Evolutionary conservation across 2,329 filamentous ascomycete species (phyloP), one percentile per base, ranked within the genome.

Genomic region (Ophiostoma populinum): DNA sequence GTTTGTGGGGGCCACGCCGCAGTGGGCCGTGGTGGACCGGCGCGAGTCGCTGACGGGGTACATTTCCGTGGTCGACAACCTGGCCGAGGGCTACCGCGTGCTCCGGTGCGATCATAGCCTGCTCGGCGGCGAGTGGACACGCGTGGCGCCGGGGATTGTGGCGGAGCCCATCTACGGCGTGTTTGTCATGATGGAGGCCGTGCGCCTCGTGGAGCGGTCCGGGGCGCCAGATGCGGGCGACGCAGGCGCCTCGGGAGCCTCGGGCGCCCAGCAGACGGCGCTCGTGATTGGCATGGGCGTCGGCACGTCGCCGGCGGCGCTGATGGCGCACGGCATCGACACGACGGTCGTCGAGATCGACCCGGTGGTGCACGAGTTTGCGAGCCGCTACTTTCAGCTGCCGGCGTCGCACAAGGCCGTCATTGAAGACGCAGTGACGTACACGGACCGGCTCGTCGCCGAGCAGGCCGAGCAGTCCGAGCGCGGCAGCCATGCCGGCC

Each of bases 311-410:
- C 87, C 87, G 0, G 78, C 81, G 26, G 85, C 87, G 6, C 58
- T 98, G 11, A 79, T 94, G 38, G 66, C 72, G 5, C 90, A 94
- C 47, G 83, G 85, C 4, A 81, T 98, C 49, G 70, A 86, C 47
- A 95, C 87, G 1, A 95, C 87, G 0, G 78, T 94, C 41, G 79
- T 98, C 12, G 90, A 98, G 54, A 82, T 98, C 36, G 90, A 98
- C 49, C 86, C 86, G 0, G 72, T 79, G 1, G 86, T 98, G 17
- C 71, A 93, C 52, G 67, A 79, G 34, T 90, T 85, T 51, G 86
- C 90, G 4, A 63, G 61, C 19, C 72, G 80, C 47, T 87, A 92
- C 56, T 98, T 98, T 56, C 63, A 67, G 36, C 69, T 95, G 6
- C 78, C 77, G 3, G 51, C 64, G 16, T 82, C 87, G 46, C 81